Conservation (phyloP, 345 rosid genomes). For the Salix udensis region DNA sequence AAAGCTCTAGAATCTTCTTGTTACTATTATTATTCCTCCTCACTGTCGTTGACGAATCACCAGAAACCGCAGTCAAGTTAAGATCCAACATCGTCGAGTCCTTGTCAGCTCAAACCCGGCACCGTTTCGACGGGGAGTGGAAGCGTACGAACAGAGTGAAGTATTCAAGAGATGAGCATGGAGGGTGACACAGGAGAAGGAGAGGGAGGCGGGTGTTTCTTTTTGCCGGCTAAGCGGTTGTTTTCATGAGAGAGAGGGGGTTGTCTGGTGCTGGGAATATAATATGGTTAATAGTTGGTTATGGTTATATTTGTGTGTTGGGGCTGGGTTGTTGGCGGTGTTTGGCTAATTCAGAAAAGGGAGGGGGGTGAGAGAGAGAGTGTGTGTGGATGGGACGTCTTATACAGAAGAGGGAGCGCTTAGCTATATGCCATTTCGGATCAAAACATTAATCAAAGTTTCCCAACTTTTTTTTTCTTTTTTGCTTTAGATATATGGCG, state of each 20-base stretch:
- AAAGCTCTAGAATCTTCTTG: slow-evolving; percentile 10
- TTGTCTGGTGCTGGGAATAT: too few relatives aligned
- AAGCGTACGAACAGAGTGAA: not conserved
- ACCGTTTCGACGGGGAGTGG: not conserved
- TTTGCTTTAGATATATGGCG: not conserved
- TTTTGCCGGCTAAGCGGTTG: not conserved
- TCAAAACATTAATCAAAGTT: not conserved
- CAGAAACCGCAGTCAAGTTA: slow-evolving; percentile 31
- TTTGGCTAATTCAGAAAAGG: not conserved
- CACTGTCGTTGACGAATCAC: slow-evolving; percentile 8
- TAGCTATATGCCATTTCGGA: slow-evolving; percentile 7
- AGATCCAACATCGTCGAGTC: slow-evolving; percentile 44
- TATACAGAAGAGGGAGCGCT: slow-evolving; percentile 10
- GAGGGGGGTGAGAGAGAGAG: not conserved
- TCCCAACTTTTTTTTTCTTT: not conserved
- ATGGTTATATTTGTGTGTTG: not conserved
- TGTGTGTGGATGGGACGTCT: slow-evolving; percentile 27
- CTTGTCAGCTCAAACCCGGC: not conserved
- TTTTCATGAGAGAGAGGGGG: not conserved
- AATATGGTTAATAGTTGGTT: not conserved
- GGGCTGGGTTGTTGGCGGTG: not conserved
- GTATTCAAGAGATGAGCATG: not conserved
- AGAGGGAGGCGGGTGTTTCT: not conserved
- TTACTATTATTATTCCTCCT: not conserved
- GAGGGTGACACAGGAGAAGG: not conserved